Percentiles rank a stretch among this genome's conserved stretches.
phyloP scores from a whole-genome alignment of 305 asterid genomes.

The Nicotiana rustica region DNA sequence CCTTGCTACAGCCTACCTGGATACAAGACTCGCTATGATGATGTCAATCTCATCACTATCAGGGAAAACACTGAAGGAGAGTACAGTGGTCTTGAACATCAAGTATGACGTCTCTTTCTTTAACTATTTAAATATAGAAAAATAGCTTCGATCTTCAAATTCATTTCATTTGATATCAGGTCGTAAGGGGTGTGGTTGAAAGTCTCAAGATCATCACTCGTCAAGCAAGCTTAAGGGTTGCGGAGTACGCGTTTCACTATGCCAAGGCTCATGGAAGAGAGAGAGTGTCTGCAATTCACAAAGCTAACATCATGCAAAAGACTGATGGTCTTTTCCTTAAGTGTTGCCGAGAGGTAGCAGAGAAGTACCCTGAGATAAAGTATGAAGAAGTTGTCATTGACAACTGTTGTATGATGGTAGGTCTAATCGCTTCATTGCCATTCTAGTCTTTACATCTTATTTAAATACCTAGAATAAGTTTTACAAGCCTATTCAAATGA shows the following conservation, averaged over 20 bases:
- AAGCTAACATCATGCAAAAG: slow-evolving; percentile 99
- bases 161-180: slow-evolving; percentile 55
- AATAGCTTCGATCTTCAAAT: background rate
- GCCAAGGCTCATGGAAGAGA: slow-evolving; percentile 94
- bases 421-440: slow-evolving; percentile 30
- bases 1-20: slow-evolving; percentile 99
- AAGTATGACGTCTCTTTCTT: slow-evolving; percentile 53
- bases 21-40: slow-evolving; percentile 93
- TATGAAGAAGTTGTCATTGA: slow-evolving; percentile 98
- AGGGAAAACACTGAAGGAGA: slow-evolving; percentile 99
- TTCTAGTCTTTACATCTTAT: slow-evolving; percentile 25
- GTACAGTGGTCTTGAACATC: slow-evolving; percentile 99
- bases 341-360: slow-evolving; percentile 99
- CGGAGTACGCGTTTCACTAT: slow-evolving; percentile 96
- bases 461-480: background rate
- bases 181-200: slow-evolving; percentile 99
- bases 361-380: slow-evolving; percentile 85
- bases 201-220: slow-evolving; percentile 98
- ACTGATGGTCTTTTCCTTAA: slow-evolving; percentile 99
- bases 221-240: slow-evolving; percentile 93
- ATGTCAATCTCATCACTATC: slow-evolving; percentile 89
- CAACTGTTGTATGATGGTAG: slow-evolving; percentile 98
- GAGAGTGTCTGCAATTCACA: slow-evolving; percentile 96
- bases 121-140: background rate
- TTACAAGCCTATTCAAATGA: too few species aligned